Evolutionary conservation across 192 early-diverging fungal species (phyloP).

Genomic region (Coemansia nantahalensis): DNA sequence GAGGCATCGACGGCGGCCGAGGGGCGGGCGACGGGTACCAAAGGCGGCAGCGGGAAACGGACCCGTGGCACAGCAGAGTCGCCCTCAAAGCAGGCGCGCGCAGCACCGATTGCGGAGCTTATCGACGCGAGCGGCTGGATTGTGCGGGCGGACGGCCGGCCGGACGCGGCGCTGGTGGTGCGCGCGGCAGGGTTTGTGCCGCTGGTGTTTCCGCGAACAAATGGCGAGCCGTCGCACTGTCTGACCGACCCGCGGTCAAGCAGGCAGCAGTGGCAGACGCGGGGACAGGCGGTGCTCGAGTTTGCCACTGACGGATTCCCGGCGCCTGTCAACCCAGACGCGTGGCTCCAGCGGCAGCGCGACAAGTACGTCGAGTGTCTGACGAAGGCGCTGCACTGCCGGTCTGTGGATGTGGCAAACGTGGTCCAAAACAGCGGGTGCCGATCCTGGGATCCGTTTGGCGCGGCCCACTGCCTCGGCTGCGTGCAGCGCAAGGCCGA

Average conservation of each 20-base stretch:
- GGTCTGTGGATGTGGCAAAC: neutral
- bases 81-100: neutral
- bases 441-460: neutral
- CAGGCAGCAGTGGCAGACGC: neutral
- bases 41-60: too few relatives aligned
- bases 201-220: conserved; percentile 2
- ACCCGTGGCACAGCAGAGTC: neutral
- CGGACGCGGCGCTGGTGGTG: conserved; percentile 1
- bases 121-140: neutral
- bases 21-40: too few relatives aligned
- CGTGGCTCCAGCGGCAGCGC: conserved; percentile 12
- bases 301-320: conserved; percentile 18
- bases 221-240: neutral
- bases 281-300: conserved; percentile 4
- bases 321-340: conserved; percentile 12
- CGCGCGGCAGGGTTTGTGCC: conserved; percentile 8
- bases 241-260: neutral
- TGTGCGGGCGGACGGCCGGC: neutral
- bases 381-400: neutral
- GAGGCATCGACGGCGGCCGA: too few relatives aligned
- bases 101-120: neutral
- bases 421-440: neutral
- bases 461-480: conserved; percentile 11
- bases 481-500: conserved; percentile 18
- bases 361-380: conserved; percentile 11